Percentiles rank a stretch among this genome's conserved stretches.
These are phyloP conservation scores for Lentinula edodes DNA, from an alignment of 768 basidiomycete species.

Conservation along the genomic window DNA sequence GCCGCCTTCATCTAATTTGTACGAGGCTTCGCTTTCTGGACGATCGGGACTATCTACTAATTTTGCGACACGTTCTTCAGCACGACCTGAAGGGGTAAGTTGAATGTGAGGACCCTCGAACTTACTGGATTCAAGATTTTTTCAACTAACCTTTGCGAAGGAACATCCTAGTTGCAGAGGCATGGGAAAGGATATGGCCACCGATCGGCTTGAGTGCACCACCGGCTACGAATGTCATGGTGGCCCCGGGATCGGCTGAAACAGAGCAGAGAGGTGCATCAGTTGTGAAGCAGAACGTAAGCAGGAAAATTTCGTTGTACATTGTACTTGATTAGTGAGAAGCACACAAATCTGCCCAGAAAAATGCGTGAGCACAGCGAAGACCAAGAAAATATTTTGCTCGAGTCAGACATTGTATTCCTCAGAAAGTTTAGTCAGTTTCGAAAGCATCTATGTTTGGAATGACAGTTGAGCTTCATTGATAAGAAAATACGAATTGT, in stretches of 20 bases:
- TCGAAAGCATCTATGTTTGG: constrained; percentile 71
- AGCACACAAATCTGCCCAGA: constrained; percentile 66
- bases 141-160: constrained; percentile 68
- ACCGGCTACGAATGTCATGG: constrained; percentile 92
- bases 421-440: constrained; percentile 86
- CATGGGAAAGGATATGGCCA: constrained; percentile 83
- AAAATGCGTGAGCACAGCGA: constrained; percentile 12
- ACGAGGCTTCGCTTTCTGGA: constrained; percentile 87
- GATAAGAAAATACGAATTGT: neutral
- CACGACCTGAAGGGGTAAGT: constrained; percentile 52
- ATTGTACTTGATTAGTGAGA: constrained; percentile 92
- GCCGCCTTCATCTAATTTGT: constrained; percentile 87
- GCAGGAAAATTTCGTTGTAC: constrained; percentile 29
- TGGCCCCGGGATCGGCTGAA: constrained; percentile 89
- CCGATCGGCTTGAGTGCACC: constrained; percentile 80
- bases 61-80: constrained; percentile 88
- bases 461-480: neutral
- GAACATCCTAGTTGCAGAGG: constrained; percentile 84
- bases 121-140: neutral
- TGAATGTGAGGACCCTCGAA: neutral
- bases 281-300: neutral
- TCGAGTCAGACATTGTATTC: constrained; percentile 71
- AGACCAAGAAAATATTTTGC: constrained; percentile 2
- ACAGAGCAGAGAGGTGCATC: neutral
- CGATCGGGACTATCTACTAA: constrained; percentile 86